Conservation (phyloP, 2,329 filamentous ascomycete genomes). For the Colletotrichum tamarilloi region DNA sequence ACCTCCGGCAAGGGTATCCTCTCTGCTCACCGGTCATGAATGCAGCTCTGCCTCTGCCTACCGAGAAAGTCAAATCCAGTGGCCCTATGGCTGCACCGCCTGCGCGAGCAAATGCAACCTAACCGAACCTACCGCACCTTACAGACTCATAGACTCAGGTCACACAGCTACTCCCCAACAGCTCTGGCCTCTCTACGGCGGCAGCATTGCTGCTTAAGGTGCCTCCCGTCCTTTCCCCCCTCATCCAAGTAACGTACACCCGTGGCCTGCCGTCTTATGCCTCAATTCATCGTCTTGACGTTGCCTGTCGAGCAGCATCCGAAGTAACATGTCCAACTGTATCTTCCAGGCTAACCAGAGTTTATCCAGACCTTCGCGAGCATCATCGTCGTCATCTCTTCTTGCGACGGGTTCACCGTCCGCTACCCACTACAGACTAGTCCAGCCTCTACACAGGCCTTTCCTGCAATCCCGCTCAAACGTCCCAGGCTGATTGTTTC, state of each 20-base stretch:
- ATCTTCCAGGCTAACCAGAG: not conserved
- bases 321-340: not conserved
- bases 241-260: not conserved
- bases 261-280: not conserved
- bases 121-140: not conserved
- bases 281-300: not conserved
- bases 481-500: not conserved
- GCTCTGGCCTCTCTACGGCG: not conserved
- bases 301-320: not conserved
- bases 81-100: slow-evolving; percentile 13
- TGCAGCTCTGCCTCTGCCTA: not conserved
- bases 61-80: slow-evolving; percentile 2
- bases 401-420: not conserved
- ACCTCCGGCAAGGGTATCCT: slow-evolving; percentile 28
- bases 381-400: not conserved
- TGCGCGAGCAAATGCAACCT: slow-evolving; percentile 9
- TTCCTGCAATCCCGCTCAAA: not conserved
- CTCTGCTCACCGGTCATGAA: not conserved
- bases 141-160: not conserved
- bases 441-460: not conserved
- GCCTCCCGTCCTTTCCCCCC: not conserved
- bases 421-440: not conserved
- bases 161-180: not conserved
- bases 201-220: no score
- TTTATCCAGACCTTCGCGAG: not conserved